phyloP scores from a whole-genome alignment of 2,329 filamentous ascomycete species.

The Coleophoma cylindrospora region DNA sequence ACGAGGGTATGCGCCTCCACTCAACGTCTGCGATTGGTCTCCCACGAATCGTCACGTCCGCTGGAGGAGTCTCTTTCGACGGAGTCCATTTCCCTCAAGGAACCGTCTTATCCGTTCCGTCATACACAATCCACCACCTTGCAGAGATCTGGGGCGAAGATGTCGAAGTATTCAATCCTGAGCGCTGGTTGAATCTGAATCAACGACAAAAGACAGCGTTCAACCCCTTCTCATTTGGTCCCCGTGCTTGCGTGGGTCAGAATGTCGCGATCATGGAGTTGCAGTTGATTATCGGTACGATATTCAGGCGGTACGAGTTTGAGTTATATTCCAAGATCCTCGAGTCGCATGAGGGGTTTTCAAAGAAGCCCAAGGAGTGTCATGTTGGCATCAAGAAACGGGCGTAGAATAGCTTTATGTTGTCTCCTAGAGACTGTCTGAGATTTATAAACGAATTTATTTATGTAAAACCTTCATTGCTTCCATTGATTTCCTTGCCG shows the following conservation, averaged over 20 bases:
- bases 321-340: constrained; percentile 53
- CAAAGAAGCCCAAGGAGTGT: constrained; percentile 69
- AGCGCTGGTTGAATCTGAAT: constrained; percentile 62
- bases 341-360: constrained; percentile 74
- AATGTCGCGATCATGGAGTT: constrained; percentile 87
- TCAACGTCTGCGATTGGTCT: constrained; percentile 79
- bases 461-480: too few species aligned
- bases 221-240: constrained; percentile 67
- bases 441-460: too few species aligned
- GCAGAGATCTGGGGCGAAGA: constrained; percentile 66
- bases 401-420: too few species aligned
- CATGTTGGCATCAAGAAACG: constrained; percentile 41
- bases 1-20: constrained; percentile 56
- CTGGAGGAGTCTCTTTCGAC: constrained; percentile 54
- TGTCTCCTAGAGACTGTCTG: too few species aligned
- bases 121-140: constrained; percentile 75
- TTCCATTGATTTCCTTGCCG: too few species aligned
- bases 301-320: constrained; percentile 54
- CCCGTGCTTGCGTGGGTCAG: constrained; percentile 64
- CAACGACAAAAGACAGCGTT: constrained; percentile 66
- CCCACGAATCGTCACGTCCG: constrained; percentile 62
- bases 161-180: constrained; percentile 64
- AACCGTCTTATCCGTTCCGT: constrained; percentile 70
- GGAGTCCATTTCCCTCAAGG: constrained; percentile 61
- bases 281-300: constrained; percentile 66